Evolutionary conservation across 208 protist genomes (phyloP), one percentile per base, ranked within the genome.

Genomic region (Chromosphaera perkinsii): DNA sequence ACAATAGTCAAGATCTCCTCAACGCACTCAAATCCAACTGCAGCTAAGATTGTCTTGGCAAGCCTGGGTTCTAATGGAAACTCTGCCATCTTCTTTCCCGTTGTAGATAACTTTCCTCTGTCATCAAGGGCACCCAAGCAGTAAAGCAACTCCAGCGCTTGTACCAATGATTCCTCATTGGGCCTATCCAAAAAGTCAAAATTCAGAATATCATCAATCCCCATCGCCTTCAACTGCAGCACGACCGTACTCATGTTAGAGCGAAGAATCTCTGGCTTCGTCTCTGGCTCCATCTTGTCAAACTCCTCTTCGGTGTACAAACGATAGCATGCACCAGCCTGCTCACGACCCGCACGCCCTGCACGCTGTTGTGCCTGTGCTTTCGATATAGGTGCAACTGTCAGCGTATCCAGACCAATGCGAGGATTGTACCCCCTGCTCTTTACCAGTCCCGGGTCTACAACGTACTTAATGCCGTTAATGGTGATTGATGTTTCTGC

Each of bases 181-280:
- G 96, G 95, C n/a, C 90, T 88, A 72, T 98, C 95, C 94, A 99
- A 98, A 69, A 99, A 99, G 71, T 98, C 88, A 75, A 99, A 99
- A n/a, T 96, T 76, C 29, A 91, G 69, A 2, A 99, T 73, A 61
- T 95, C 80, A 22, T 83, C 58, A 0, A 97, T 81, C 59, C 91
- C 93, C 3, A 90, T 63, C 3, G 76, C 82, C 65, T 94, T 94
- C 2, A 95, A 75, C 86, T 97, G 60, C 76, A 96, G 56, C 68
- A 96, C 87, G 69, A 92, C 73, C 68, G 91, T 92, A 24, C 76
- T 81, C 7, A 95, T 60, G 89, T 95, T 88, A 66, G 91, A 83
- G 65, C 90, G 63, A 80, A 91, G 85, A 76, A 95, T 89, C 80
- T 94, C 84, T 51, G 45, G 98, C 61, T 42, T 95, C 87, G 66